A percentile compares a stretch with the other conserved stretches of the same genome.
Conservation (phyloP, 2,329 filamentous ascomycete genomes). For the Colletotrichum viniferum region DNA sequence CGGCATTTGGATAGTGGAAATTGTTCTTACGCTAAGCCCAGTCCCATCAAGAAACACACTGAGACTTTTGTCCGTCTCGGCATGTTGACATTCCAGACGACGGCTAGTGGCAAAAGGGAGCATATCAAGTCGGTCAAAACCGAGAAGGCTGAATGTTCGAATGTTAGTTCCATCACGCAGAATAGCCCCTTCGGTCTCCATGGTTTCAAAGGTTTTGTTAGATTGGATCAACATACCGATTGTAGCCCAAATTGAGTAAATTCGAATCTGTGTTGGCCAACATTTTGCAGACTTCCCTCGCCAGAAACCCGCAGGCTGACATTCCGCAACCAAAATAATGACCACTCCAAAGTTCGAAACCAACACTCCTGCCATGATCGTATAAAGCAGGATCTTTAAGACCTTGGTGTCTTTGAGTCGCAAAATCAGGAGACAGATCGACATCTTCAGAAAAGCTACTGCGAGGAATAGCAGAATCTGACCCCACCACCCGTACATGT, state of each 20-base stretch:
- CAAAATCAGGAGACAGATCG: slow-evolving; percentile 43
- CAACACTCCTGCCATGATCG: slow-evolving; percentile 32
- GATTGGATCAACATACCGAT: slow-evolving; percentile 23
- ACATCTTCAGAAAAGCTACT: slow-evolving; percentile 43
- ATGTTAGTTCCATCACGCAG: background rate
- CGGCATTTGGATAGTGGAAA: background rate
- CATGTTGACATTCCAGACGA: slow-evolving; percentile 35
- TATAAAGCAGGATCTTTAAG: slow-evolving; percentile 33
- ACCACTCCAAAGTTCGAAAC: slow-evolving; percentile 34
- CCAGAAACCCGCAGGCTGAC: slow-evolving; percentile 26
- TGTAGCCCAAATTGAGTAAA: slow-evolving; percentile 36
- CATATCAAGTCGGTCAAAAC: slow-evolving; percentile 29
- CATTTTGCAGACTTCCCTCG: slow-evolving; percentile 21
- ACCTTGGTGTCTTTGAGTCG: slow-evolving; percentile 40
- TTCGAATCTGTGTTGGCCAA: slow-evolving; percentile 33
- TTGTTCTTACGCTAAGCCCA: slow-evolving; percentile 27
- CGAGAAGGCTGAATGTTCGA: slow-evolving; percentile 6
- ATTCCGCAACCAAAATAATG: slow-evolving; percentile 36
- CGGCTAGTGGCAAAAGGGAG: slow-evolving; percentile 30
- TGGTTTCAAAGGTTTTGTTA: accelerated
- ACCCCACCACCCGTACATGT: slow-evolving; percentile 41
- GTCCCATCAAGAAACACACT: slow-evolving; percentile 33
- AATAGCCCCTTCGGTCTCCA: background rate
- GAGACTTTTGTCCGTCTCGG: slow-evolving; percentile 32
- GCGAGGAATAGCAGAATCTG: slow-evolving; percentile 43